phyloP scores from a whole-genome alignment of 257 asterid species.

The Fraxinus anomala region DNA sequence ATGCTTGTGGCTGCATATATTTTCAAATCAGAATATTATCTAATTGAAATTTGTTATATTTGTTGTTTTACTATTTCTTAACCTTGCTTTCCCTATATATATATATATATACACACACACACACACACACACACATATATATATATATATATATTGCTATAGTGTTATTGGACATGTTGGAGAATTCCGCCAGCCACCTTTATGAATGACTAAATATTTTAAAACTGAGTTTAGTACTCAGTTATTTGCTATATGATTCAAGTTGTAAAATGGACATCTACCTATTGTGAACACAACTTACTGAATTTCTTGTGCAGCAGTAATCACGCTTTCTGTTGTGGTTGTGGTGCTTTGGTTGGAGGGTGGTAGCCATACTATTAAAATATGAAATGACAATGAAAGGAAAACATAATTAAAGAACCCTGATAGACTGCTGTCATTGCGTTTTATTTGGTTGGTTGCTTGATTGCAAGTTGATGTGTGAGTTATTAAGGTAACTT shows the following conservation, averaged over 20 bases:
- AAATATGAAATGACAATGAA: neutral
- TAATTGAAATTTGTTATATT: neutral
- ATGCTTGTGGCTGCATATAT: neutral
- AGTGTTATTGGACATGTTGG: constrained; percentile 15
- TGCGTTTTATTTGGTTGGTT: constrained; percentile 18
- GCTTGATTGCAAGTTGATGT: constrained; percentile 18
- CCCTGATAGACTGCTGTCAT: neutral
- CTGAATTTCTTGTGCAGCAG: neutral
- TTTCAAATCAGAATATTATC: neutral
- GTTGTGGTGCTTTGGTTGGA: neutral
- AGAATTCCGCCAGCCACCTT: constrained; percentile 20
- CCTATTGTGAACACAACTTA: neutral
- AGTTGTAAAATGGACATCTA: constrained; percentile 10
- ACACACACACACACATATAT: no score
- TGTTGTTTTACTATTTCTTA: neutral
- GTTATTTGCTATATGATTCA: constrained; percentile 9
- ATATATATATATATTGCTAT: neutral
- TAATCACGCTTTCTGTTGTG: neutral
- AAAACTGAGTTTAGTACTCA: constrained; percentile 10
- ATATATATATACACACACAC: neutral
- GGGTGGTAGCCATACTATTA: neutral
- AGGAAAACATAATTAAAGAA: constrained; percentile 1
- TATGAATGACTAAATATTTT: constrained; percentile 10
- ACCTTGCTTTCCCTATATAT: neutral
- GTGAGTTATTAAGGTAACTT: constrained; percentile 19